Conservation (phyloP, 805 yeast genomes). For the Nakazawaea ambrosiae region DNA sequence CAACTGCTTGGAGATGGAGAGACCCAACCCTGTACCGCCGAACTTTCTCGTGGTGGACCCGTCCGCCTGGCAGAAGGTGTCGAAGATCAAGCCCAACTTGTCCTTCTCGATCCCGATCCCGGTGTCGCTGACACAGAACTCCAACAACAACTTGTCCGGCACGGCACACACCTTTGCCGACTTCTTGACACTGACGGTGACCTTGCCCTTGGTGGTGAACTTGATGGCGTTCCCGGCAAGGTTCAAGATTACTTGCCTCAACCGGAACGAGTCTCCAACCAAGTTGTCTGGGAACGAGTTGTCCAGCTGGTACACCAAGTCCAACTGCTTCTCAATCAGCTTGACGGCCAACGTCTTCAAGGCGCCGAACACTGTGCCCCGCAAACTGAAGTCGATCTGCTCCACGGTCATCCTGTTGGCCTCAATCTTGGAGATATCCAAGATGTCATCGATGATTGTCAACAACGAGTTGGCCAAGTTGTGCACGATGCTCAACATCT, state of each 20-base stretch:
- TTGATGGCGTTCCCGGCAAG: conserved; percentile 88
- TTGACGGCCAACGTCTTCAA: conserved; percentile 84
- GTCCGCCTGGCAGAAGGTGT: conserved; percentile 89
- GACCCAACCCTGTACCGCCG: conserved; percentile 89
- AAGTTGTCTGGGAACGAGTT: conserved; percentile 82
- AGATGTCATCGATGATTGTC: conserved; percentile 83
- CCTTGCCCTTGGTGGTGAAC: conserved; percentile 79
- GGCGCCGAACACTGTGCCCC: conserved; percentile 89
- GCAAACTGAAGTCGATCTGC: conserved; percentile 75
- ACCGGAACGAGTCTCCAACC: conserved; percentile 83
- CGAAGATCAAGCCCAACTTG: conserved; percentile 78
- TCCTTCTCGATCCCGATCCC: conserved; percentile 88
- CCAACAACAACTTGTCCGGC: conserved; percentile 51
- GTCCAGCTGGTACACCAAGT: conserved; percentile 74
- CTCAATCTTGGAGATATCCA: conserved; percentile 89
- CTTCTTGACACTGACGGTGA: conserved; percentile 65
- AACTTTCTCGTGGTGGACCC: conserved; percentile 90
- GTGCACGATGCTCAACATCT: conserved; percentile 85
- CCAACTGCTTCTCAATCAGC: conserved; percentile 80
- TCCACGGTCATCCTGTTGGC: conserved; percentile 93
- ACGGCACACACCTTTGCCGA: conserved; percentile 27
- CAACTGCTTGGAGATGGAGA: conserved; percentile 80
- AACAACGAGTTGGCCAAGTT: conserved; percentile 79
- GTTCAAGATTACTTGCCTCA: conserved; percentile 80
- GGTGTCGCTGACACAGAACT: conserved; percentile 84